Base-by-base conservation (phyloP, 345 rosid genomes). In the Tarenaya hassleriana region DNA sequence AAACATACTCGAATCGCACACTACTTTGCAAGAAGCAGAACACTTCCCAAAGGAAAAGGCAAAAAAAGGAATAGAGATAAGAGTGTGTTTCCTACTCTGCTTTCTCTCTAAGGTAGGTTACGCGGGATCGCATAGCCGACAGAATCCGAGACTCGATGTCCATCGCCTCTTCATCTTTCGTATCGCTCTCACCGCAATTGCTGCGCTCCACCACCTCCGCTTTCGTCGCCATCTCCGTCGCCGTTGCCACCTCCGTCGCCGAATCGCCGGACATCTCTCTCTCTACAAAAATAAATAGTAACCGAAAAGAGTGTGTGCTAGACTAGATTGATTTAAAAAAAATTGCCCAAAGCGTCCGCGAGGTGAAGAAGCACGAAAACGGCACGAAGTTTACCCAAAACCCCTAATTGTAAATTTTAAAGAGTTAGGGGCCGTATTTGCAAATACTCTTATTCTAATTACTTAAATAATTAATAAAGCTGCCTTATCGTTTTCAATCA, bases 81-180 rank as follows among this genome's bases (percentile, higher is more conserved):
- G 47, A 1, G n/a, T n/a, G 2, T 24, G 29, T 31, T 37, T 53
- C 1, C 34, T 69, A 86, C 98, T 91, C 85, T 67, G 98, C 63
- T 70, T 76, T 73, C 18, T 76, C 67, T 62, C 69, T 76, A 70
- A 91, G 77, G 75, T 84, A 72, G 16, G 72, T 19, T 56, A 76
- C 73, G 43, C 95, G 89, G 60, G 92, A 70, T 60, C 61, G 79
- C 83, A 84, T 74, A 21, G 95, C 98, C n/a, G 58, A 56, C 37
- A 70, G 59, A 57, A 91, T 78, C 72, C 62, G 73, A 7, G 65
- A 70, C 80, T 91, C 82, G n/a, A 73, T 68, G 29, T 63, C 73
- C 8, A 14, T 44, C 50, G 47, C 12, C 16, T 38, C 34, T 13
- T 9, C 47, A 34, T 58, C 66, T 14, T 61, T 69, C 27, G 29